phyloP scores from a whole-genome alignment of 129 eudicot species.

The Silybum marianum region DNA sequence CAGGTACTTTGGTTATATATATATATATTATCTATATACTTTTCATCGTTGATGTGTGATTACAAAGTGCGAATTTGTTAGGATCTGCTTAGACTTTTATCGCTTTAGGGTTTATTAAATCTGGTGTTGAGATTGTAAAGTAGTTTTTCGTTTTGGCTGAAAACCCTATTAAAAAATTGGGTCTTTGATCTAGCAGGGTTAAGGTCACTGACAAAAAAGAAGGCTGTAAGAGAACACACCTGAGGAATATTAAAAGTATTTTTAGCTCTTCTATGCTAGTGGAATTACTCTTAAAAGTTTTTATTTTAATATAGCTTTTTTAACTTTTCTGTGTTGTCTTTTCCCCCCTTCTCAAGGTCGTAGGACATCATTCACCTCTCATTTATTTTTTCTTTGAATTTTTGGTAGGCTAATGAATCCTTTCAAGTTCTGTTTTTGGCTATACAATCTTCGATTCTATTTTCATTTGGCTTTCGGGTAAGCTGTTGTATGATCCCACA shows the following conservation, averaged over 20 bases:
- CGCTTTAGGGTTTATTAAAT: conserved; percentile 18
- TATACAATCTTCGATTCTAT: conserved; percentile 12
- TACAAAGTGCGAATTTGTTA: conserved; percentile 35
- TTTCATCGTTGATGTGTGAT: not conserved
- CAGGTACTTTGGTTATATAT: conserved; percentile 22
- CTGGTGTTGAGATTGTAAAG: conserved; percentile 32
- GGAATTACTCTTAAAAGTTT: conserved; percentile 38
- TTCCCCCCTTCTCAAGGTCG: conserved; percentile 26
- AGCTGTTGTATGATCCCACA: not conserved
- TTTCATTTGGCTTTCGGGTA: conserved; percentile 18
- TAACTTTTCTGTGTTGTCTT: conserved; percentile 49
- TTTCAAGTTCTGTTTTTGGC: conserved; percentile 23
- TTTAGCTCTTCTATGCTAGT: conserved; percentile 48
- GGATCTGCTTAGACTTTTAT: conserved; percentile 34
- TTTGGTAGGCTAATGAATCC: not conserved
- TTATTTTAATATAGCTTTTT: conserved; percentile 19
- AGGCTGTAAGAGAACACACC: conserved; percentile 40
- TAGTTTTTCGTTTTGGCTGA: conserved; percentile 15
- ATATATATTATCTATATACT: not conserved
- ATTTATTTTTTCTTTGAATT: not conserved
- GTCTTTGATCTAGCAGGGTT: conserved; percentile 23
- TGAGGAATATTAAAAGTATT: conserved; percentile 22
- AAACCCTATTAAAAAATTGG: conserved; percentile 3
- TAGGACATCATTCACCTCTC: conserved; percentile 1
- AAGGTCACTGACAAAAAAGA: conserved; percentile 36